Conservation (phyloP, 306 rosid species). For the Potentilla sterilis region DNA sequence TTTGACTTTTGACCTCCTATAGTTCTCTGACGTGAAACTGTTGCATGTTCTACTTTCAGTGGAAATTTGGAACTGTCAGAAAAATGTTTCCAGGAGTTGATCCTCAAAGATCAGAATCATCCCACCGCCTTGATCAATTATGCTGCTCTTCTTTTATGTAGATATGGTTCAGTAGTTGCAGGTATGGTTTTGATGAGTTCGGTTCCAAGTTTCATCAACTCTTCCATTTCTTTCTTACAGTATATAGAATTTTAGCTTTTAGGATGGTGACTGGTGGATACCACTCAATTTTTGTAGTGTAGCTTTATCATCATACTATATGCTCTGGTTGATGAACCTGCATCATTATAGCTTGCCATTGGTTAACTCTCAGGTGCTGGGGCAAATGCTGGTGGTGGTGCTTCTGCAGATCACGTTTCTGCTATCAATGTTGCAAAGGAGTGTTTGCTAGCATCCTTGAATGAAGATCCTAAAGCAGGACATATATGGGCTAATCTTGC, state of each 20-base stretch:
- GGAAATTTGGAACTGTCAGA: constrained; percentile 80
- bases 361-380: constrained; percentile 70
- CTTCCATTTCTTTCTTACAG: neutral
- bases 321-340: constrained; percentile 24
- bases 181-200: constrained; percentile 47
- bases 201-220: neutral
- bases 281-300: constrained; percentile 14
- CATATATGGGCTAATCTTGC: constrained; percentile 95
- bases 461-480: constrained; percentile 81
- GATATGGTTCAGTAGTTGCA: constrained; percentile 77
- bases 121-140: constrained; percentile 91
- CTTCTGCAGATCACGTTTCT: constrained; percentile 49
- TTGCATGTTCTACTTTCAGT: constrained; percentile 43
- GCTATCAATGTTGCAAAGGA: constrained; percentile 83
- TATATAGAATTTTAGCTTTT: neutral
- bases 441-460: constrained; percentile 79
- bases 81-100: constrained; percentile 80
- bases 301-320: constrained; percentile 19
- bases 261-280: constrained; percentile 12
- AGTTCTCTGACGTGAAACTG: constrained; percentile 9
- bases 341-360: constrained; percentile 4
- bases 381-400: constrained; percentile 68
- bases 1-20: neutral
- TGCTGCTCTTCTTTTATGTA: constrained; percentile 76
- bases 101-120: constrained; percentile 91